Evolutionary conservation across 768 basidiomycete genomes (phyloP), one percentile per base, ranked within the genome.

Genomic region (Kwoniella dendrophila): DNA sequence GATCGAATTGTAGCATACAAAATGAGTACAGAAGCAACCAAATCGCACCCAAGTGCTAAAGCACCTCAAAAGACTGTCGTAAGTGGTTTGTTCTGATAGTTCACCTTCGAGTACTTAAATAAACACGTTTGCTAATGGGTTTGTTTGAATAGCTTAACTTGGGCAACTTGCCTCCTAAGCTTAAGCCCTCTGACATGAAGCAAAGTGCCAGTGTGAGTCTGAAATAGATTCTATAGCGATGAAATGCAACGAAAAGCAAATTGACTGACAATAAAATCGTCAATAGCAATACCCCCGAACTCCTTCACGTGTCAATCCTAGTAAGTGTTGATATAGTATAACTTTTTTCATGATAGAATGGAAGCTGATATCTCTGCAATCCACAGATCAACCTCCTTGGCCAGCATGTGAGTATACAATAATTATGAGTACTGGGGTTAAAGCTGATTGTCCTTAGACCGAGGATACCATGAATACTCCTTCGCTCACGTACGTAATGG

Each of bases 401-500:
- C 80, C 81, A 7, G 78, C 79, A 44, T 80, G 74, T 74, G 59
- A 44, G 70, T 69, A 33, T 16, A 26, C 22, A 8, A 11, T 22
- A 12, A 14, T 3, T 14, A 3, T 7, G n/a, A 40, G n/a, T 14
- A n/a, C 36, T 22, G 43, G 22, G 44, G 10, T 1, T 5, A 18
- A 26, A 53, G 59, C 51, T 53, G 51, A 52, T 47, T 0, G 18
- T 20, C 5, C 14, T 27, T 64, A 34, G 77, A 77, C 73, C 72
- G 80, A 40, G 81, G 81, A 3, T 81, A 82, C 72, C 81, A 82
- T 59, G 78, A 79, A 66, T 81, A 80, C 75, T 77, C 78, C 10
- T 80, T 79, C 69, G 78, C 79, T 22, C 73, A 77, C 43, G 69
- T 73, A 59, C 22, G 69, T 65, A 41, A 24, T 38, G 16, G 20